Base-by-base conservation (phyloP, 257 asterid species). In the Rubia yunnanensis region DNA sequence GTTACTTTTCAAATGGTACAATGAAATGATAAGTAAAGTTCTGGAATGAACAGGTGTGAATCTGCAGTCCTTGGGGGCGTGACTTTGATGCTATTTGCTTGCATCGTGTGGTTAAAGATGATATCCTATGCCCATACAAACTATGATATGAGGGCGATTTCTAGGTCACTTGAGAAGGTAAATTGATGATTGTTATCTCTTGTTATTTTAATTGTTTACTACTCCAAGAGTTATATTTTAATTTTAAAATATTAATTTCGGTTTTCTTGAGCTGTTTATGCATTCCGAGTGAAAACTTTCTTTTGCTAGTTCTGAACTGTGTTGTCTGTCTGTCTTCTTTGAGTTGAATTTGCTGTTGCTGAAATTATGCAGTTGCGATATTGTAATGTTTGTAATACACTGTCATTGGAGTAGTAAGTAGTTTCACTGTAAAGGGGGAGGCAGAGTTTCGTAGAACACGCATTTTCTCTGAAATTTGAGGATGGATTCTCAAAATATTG, bases 81-180 rank as follows among this genome's bases (percentile, higher is more conserved):
- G 65, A 78, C 82, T 7, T 77, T 94, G 67, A 94, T 88, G 97
- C 85, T 85, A 28, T 78, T 83, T 73, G 74, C 96, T 70, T 83
- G 91, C 84, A 80, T 81, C 68, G 94, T 85, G 77, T 94, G 99
- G 99, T 75, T 94, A 81, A 94, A 94, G 83, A 77, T 90, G 86
- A 83, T 94, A 38, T 94, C 97, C 4, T 94, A 94, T 66, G 99
- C 97, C 1, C 99, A 94, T 77, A 83, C 97, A 68, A 94, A 83
- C 72, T 85, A 88, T 73, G 99, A 94, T 72, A 73, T 94, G 91
- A 83, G 96, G 73, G 80, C 74, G 48, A 88, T 90, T 63, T 80
- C 81, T 54, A 83, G 85, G 73, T 86, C 97, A 60, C 83, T 66
- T 70, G 92, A 83, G 69, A 80, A 86, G 99, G 99, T 94, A 84